phyloP scores from a whole-genome alignment of 352 stramenopile species.

The Phytophthora ramorum region DNA sequence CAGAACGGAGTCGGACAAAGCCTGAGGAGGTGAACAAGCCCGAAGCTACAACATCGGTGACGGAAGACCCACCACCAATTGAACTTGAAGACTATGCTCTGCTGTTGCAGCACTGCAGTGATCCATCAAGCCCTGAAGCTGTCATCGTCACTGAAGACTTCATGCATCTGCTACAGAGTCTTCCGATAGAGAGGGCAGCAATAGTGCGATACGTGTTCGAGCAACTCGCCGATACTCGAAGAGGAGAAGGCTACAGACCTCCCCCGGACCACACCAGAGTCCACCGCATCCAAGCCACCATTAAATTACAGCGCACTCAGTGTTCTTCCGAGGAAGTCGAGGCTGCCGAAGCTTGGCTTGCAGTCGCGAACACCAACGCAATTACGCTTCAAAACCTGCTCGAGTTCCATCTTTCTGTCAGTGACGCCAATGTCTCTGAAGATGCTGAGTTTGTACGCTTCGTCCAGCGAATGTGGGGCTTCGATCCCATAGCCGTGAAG shows the following conservation, averaged over 20 bases:
- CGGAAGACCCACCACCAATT: conserved; percentile 11
- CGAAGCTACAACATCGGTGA: neutral
- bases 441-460: conserved; percentile 71
- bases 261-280: conserved; percentile 55
- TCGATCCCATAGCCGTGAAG: conserved; percentile 41
- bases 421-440: conserved; percentile 51
- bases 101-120: conserved; percentile 60
- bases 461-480: conserved; percentile 67
- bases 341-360: conserved; percentile 44
- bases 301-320: conserved; percentile 56
- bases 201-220: conserved; percentile 62
- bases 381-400: conserved; percentile 52
- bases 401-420: conserved; percentile 55
- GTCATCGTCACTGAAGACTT: conserved; percentile 42
- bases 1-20: neutral
- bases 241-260: conserved; percentile 47
- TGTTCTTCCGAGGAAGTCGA: conserved; percentile 48
- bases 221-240: conserved; percentile 56
- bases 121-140: conserved; percentile 17
- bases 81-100: conserved; percentile 53
- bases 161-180: conserved; percentile 39
- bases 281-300: conserved; percentile 51
- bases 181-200: conserved; percentile 46
- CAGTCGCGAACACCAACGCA: conserved; percentile 5
- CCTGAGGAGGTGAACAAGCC: neutral